Percentiles rank a stretch among this genome's conserved stretches.
phyloP scores from a whole-genome alignment of 306 rosid genomes.

The Rosa rugosa region DNA sequence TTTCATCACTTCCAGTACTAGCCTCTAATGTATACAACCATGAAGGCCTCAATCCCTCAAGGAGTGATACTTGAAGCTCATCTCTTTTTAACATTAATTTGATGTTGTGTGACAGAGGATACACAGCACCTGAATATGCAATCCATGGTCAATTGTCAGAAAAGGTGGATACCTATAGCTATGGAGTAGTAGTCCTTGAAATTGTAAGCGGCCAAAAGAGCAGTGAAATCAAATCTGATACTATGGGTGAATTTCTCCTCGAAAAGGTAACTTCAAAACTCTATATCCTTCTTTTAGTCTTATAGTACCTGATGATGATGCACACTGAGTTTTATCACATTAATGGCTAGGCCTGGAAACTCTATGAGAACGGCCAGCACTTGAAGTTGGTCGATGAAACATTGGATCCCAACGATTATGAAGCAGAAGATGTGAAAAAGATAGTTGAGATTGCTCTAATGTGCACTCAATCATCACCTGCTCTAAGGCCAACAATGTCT shows the following conservation, averaged over 20 bases:
- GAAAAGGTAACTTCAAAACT: constrained; percentile 43
- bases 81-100: neutral
- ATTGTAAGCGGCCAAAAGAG: constrained; percentile 61
- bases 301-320: neutral
- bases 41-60: neutral
- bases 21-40: neutral
- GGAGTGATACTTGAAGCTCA: neutral
- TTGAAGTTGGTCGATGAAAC: constrained; percentile 45
- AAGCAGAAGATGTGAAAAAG: constrained; percentile 52
- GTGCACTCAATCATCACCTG: constrained; percentile 62
- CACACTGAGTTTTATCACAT: neutral
- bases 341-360: constrained; percentile 52
- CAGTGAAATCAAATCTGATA: constrained; percentile 38
- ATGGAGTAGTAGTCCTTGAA: constrained; percentile 68
- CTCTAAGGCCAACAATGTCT: constrained; percentile 66
- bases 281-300: neutral
- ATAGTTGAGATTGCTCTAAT: constrained; percentile 48
- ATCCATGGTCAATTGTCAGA: constrained; percentile 71
- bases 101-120: constrained; percentile 43
- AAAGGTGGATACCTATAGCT: constrained; percentile 70
- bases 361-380: constrained; percentile 42
- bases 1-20: neutral
- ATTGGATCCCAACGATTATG: constrained; percentile 44
- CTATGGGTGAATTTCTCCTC: constrained; percentile 57
- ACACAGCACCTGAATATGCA: constrained; percentile 77